phyloP scores from a whole-genome alignment of 805 yeast genomes.

The Barnettozyma siamensis region DNA sequence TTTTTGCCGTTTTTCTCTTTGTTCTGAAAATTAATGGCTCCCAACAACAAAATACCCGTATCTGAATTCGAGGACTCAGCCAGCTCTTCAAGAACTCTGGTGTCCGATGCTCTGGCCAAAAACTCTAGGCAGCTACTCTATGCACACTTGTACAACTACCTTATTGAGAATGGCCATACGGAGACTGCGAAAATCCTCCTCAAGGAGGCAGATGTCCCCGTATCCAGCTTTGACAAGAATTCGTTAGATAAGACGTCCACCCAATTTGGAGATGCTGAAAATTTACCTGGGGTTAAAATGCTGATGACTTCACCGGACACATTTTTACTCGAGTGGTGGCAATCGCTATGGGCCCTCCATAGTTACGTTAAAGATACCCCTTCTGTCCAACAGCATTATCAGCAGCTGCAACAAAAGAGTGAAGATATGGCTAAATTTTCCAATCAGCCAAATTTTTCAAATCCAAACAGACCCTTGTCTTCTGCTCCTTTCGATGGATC shows the following conservation, averaged over 20 bases:
- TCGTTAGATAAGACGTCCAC: slow-evolving; percentile 6
- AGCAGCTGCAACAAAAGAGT: slow-evolving; percentile 7
- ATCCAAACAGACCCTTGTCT: neutral
- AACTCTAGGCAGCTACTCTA: slow-evolving; percentile 44
- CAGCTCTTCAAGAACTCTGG: slow-evolving; percentile 21
- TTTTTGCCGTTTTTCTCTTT: neutral
- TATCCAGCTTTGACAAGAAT: slow-evolving; percentile 17
- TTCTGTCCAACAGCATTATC: slow-evolving; percentile 20
- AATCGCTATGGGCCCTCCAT: slow-evolving; percentile 43
- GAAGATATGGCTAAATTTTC: neutral
- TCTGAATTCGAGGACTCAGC: slow-evolving; percentile 7
- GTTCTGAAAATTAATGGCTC: neutral
- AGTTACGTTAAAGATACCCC: slow-evolving; percentile 35
- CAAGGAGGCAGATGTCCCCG: slow-evolving; percentile 39
- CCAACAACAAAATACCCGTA: neutral
- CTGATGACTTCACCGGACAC: slow-evolving; percentile 39
- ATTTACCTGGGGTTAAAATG: slow-evolving; percentile 32
- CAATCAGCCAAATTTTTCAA: neutral
- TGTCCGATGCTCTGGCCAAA: slow-evolving; percentile 41
- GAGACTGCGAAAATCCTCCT: slow-evolving; percentile 47
- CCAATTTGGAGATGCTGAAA: slow-evolving; percentile 12
- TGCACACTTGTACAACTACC: slow-evolving; percentile 48
- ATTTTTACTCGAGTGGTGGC: slow-evolving; percentile 54
- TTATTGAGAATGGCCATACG: slow-evolving; percentile 40
- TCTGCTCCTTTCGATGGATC: neutral